Base-by-base conservation (phyloP, 257 asterid species). In the Ehretia macrophylla region DNA sequence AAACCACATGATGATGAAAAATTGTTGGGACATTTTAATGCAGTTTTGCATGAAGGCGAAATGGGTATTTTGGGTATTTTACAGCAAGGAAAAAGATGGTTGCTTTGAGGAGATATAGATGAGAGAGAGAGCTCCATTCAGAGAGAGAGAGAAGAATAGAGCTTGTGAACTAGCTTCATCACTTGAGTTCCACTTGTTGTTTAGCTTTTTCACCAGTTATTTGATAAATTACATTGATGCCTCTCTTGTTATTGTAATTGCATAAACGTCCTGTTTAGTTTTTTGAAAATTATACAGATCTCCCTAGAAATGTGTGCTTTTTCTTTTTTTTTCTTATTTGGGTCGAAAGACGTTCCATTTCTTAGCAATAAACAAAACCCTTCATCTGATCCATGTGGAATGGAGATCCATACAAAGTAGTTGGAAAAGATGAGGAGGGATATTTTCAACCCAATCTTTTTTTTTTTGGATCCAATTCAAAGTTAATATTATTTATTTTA, bases 61-160 rank as follows among this genome's bases (percentile, higher is more conserved):
- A 23, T 44, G 52, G 63, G 56, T 56, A 6, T 49, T 11, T 11
- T 49, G 54, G 68, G 16, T 40, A 20, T 56, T 55, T 63, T 59
- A 64, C 19, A 35, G 23, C 54, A 47, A 56, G 65, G 40, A 54
- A 37, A 37, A 47, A 49, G 37, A 18, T 32, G n/a, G 22, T 9
- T 47, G 0, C 13, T 54, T 32, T 58, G 48, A 35, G 63, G 20
- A 32, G 70, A 58, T 48, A 32, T 16, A 58, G 67, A 47, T 52
- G 82, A 62, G 62, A 77, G 55, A 37, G 78, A 67, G 45, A 84
- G 77, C 87, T 78, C 90, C 95, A 86, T 84, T 22, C 39, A 35
- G 40, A 32, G 39, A 16, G 19, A 18, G 45, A 55, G 65, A 51
- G 35, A 21, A 51, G 22, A 21, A 20, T 13, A 19, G 56, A 52